A percentile compares a stretch with the other conserved stretches of the same genome.
These are phyloP conservation scores for Ophiostoma sp. DNA, from an alignment of 2,329 filamentous ascomycete species.

Conservation along the genomic window DNA sequence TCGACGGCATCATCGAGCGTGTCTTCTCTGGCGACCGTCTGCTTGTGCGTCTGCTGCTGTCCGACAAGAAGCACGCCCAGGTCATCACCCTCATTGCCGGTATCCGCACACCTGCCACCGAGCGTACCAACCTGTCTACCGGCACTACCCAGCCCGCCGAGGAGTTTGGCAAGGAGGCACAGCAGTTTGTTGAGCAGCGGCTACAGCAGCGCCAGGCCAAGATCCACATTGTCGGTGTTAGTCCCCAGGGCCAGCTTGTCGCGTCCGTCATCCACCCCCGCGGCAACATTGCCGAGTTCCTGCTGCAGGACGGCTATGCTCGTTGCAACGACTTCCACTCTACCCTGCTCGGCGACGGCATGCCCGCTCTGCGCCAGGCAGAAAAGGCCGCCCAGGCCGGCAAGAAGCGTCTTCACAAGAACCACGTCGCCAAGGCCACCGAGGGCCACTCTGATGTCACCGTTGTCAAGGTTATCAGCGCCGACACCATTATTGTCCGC, in stretches of 20 bases:
- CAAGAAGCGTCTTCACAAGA: conserved; percentile 74
- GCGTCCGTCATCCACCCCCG: conserved; percentile 80
- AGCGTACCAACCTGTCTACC: conserved; percentile 71
- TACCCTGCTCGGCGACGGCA: conserved; percentile 80
- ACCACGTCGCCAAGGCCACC: conserved; percentile 66
- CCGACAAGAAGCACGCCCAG: conserved; percentile 79
- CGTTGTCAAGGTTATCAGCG: conserved; percentile 79
- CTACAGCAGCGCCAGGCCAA: conserved; percentile 81
- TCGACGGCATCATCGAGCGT: conserved; percentile 84
- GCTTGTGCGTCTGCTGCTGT: conserved; percentile 73
- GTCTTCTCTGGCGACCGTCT: conserved; percentile 88
- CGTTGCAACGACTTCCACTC: conserved; percentile 95
- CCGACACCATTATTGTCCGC: conserved; percentile 81
- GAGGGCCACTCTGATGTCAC: conserved; percentile 68
- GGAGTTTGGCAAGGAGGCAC: conserved; percentile 83
- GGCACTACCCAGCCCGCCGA: conserved; percentile 79
- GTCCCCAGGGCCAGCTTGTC: conserved; percentile 86
- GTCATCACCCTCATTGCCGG: conserved; percentile 86
- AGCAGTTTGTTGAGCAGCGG: conserved; percentile 77
- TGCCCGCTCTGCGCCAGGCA: conserved; percentile 77
- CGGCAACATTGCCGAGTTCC: conserved; percentile 86
- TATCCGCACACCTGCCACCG: conserved; percentile 82
- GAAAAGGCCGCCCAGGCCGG: conserved; percentile 78
- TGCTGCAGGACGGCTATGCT: conserved; percentile 83
- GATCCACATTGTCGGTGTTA: conserved; percentile 77